phyloP scores from a whole-genome alignment of 2,329 filamentous ascomycete species.

The Acrocalymma vagum region DNA sequence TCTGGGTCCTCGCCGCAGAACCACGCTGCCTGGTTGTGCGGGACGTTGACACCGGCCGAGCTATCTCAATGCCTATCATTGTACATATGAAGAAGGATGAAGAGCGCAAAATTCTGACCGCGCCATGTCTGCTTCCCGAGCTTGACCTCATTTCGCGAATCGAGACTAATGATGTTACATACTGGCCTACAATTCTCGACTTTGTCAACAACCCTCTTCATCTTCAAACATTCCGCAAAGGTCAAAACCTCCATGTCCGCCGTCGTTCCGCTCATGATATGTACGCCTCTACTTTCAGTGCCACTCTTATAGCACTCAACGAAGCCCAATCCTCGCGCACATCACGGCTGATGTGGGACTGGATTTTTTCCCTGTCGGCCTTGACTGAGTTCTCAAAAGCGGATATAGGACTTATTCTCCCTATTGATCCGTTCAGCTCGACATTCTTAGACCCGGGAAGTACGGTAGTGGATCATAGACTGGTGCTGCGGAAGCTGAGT shows the following conservation, averaged over 20 bases:
- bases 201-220: slow-evolving; percentile 72
- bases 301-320: slow-evolving; percentile 78
- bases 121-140: slow-evolving; percentile 70
- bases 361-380: slow-evolving; percentile 73
- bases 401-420: slow-evolving; percentile 62
- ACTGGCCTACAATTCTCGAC: slow-evolving; percentile 84
- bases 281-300: slow-evolving; percentile 71
- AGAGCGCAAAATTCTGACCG: slow-evolving; percentile 46
- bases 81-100: slow-evolving; percentile 64
- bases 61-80: slow-evolving; percentile 76
- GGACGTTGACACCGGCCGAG: slow-evolving; percentile 83
- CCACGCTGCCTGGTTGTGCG: slow-evolving; percentile 87
- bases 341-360: slow-evolving; percentile 67
- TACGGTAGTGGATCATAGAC: slow-evolving; percentile 74
- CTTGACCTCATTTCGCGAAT: slow-evolving; percentile 69
- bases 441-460: slow-evolving; percentile 61
- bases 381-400: slow-evolving; percentile 61
- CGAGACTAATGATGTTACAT: slow-evolving; percentile 70
- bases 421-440: slow-evolving; percentile 52
- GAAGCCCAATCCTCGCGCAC: slow-evolving; percentile 57
- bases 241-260: slow-evolving; percentile 78
- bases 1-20: slow-evolving; percentile 95
- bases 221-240: slow-evolving; percentile 69
- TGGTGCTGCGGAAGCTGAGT: slow-evolving; percentile 64
- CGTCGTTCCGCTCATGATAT: slow-evolving; percentile 68